Evolutionary conservation across 2,329 filamentous ascomycete genomes (phyloP), one percentile per base, ranked within the genome.

Genomic region (Aspergillus transmontanensis): DNA sequence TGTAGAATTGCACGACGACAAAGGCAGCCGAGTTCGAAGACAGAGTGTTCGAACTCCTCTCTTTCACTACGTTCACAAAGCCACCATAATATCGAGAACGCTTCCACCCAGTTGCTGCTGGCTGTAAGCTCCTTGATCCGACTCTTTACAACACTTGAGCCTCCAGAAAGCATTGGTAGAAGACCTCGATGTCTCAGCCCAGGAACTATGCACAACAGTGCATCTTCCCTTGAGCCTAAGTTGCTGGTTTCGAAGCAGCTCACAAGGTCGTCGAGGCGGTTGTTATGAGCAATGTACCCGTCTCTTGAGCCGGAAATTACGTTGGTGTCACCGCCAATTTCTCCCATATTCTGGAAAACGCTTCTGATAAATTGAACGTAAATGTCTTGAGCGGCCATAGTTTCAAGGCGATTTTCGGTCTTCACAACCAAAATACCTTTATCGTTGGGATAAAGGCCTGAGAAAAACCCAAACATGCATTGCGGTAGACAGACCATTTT

Each of bases 311-410:
- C 67, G 7, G 64, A 45, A 2, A 64, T 26, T 1, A 76, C n/a
- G 32, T 68, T 65, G 2, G 65, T 64, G 0, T 67, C 56, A 0
- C 71, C 68, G 1, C 66, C 68, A 14, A 73, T 45, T 0, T 63
- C 57, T 1, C 61, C 10, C 5, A 74, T 4, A 12, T 58, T 57
- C 0, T 28, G 7, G 2, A 71, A 57, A 3, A 67, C 66, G 11
- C 63, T 54, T 7, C 61, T 65, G n/a, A 78, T 66, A 36, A 75
- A 74, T 7, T 70, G 66, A 1, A 74, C 66, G n/a, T 71, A 78
- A 9, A 78, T 66, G 34, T 78, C 75, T 26, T 78, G 76, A 0
- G 76, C 75, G 6, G 58, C 69, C 74, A 77, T 75, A 0, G 19
- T 60, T 28, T 72, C 68, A 0, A 76, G 9, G 4, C 36, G 43